phyloP scores from a whole-genome alignment of 176 grass and related monocot species.

The Poa annua region DNA sequence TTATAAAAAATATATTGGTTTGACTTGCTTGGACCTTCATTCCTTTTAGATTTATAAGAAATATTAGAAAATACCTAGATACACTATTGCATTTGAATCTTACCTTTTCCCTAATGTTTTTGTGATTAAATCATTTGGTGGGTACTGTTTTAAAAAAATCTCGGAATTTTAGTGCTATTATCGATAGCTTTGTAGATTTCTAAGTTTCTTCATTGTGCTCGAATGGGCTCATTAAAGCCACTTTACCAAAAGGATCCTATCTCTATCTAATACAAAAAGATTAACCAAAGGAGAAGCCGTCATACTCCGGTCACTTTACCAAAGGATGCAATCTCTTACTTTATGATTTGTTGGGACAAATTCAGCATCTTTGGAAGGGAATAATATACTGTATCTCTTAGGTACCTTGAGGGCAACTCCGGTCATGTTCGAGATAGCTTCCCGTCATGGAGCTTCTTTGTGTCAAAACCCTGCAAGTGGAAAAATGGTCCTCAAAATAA shows the following conservation, averaged over 20 bases:
- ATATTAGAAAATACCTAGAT: too few relatives aligned
- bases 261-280: neutral
- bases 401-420: neutral
- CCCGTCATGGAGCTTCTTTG: neutral
- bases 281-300: neutral
- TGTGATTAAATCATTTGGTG: too few relatives aligned
- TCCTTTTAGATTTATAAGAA: too few relatives aligned
- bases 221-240: neutral
- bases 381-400: neutral
- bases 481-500: neutral
- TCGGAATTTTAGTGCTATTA: too few relatives aligned
- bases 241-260: neutral
- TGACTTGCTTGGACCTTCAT: too few relatives aligned
- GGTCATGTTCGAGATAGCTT: neutral
- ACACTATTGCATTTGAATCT: too few relatives aligned
- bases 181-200: too few relatives aligned
- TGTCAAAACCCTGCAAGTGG: neutral
- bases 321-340: neutral
- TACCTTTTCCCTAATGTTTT: too few relatives aligned
- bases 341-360: neutral
- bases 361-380: constrained; percentile 5
- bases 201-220: too few relatives aligned
- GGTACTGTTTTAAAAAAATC: too few relatives aligned
- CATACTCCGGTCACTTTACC: neutral
- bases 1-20: too few relatives aligned